Conservation (phyloP, 495 filamentous ascomycete species). For the Aspergillus sparsus region DNA sequence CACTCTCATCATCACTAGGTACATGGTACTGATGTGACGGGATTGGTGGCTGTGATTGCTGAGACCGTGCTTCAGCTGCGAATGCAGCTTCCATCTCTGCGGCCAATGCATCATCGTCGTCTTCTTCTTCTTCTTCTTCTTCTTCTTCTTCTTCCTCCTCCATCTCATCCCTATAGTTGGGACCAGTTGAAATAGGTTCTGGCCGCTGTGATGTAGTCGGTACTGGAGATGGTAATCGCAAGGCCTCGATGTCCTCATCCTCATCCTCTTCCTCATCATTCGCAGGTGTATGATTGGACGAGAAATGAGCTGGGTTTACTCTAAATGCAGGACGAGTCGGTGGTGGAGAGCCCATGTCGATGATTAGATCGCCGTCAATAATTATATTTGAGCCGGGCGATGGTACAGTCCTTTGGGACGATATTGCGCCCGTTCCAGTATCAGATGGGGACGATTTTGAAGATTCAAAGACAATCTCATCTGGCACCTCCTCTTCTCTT, state of each 20-base stretch:
- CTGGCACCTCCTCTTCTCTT: constrained; percentile 14
- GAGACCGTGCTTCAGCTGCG: constrained; percentile 42
- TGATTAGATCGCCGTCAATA: constrained; percentile 50
- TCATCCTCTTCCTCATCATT: constrained; percentile 36
- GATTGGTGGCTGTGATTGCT: constrained; percentile 33
- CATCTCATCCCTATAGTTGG: constrained; percentile 19
- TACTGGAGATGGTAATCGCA: constrained; percentile 43
- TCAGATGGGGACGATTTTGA: constrained; percentile 36
- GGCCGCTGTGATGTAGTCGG: constrained; percentile 7
- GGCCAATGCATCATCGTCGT: constrained; percentile 45
- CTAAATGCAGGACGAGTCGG: constrained; percentile 38
- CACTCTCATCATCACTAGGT: constrained; percentile 50
- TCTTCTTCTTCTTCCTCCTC: constrained; percentile 31
- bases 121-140: constrained; percentile 38
- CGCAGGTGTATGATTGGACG: constrained; percentile 41
- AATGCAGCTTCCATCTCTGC: constrained; percentile 54
- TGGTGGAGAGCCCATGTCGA: constrained; percentile 53
- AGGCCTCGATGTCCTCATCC: constrained; percentile 44
- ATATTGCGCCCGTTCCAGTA: constrained; percentile 34
- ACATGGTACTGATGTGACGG: constrained; percentile 36
- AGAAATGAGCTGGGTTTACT: constrained; percentile 47
- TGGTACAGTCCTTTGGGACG: constrained; percentile 36
- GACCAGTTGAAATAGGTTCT: constrained; percentile 5
- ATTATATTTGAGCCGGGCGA: constrained; percentile 50
- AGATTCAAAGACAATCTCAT: constrained; percentile 28